Conservation (phyloP, 208 protist species). For the Crithidia fasciculata region DNA sequence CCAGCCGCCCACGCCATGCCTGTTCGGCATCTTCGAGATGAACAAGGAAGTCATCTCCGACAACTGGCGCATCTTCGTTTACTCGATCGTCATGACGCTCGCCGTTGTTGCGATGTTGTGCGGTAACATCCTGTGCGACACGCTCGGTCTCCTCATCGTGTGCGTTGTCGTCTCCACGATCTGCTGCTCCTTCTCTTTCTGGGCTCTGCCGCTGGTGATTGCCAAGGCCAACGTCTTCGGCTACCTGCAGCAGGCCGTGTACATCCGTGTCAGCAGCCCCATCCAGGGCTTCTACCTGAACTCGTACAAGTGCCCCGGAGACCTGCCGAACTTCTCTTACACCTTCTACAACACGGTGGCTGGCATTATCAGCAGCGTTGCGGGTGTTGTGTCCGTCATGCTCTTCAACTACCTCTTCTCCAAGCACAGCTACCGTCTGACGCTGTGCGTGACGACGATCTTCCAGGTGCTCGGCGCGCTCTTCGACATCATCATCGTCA, state of each 20-base stretch:
- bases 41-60: conserved; percentile 60
- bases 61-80: conserved; percentile 55
- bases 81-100: conserved; percentile 58
- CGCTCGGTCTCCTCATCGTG: conserved; percentile 39
- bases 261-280: conserved; percentile 47
- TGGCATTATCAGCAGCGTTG: conserved; percentile 43
- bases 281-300: conserved; percentile 58
- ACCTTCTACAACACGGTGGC: conserved; percentile 70
- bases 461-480: conserved; percentile 45
- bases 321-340: conserved; percentile 64
- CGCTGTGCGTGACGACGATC: conserved; percentile 40
- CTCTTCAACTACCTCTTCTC: conserved; percentile 66
- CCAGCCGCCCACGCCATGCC: conserved; percentile 20
- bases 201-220: conserved; percentile 57
- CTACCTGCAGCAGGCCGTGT: conserved; percentile 53
- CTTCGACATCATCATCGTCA: conserved; percentile 69
- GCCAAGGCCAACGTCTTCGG: conserved; percentile 66
- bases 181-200: conserved; percentile 53
- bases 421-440: conserved; percentile 52
- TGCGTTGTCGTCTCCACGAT: conserved; percentile 43
- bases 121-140: conserved; percentile 45
- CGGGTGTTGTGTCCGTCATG: conserved; percentile 40
- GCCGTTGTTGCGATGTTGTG: conserved; percentile 50
- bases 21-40: conserved; percentile 56
- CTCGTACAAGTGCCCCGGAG: conserved; percentile 39